Evolutionary conservation across 202 grass and related monocot species (phyloP).

Genomic region (Eragrostis tef): DNA sequence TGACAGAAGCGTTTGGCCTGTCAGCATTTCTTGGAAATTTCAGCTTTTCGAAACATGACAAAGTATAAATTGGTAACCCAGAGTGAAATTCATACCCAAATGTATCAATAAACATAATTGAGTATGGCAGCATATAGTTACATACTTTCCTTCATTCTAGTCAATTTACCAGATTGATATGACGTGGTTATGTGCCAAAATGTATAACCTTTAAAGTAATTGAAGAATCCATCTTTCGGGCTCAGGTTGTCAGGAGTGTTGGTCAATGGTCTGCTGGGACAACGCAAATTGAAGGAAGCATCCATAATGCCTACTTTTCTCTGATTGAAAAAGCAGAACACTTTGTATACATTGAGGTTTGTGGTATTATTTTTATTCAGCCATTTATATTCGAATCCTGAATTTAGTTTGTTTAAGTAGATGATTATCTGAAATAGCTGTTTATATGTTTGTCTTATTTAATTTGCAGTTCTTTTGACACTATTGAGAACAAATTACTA

Average conservation of each 20-base stretch:
- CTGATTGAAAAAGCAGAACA: constrained; percentile 91
- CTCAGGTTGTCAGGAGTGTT: constrained; percentile 88
- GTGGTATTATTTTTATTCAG: constrained; percentile 32
- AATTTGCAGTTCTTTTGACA: background rate
- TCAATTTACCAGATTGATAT: background rate
- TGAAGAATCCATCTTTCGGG: constrained; percentile 29
- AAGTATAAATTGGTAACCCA: background rate
- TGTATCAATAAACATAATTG: background rate
- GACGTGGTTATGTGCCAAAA: background rate
- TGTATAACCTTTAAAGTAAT: background rate
- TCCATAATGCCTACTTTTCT: constrained; percentile 83
- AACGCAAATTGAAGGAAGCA: constrained; percentile 91
- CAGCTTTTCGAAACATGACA: constrained; percentile 17
- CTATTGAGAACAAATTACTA: constrained; percentile 27
- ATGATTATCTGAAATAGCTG: constrained; percentile 26
- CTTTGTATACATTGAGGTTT: constrained; percentile 94
- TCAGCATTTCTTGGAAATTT: constrained; percentile 14
- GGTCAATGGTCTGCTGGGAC: constrained; percentile 95
- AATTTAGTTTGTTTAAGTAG: constrained; percentile 27
- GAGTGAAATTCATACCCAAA: constrained; percentile 8
- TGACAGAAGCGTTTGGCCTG: background rate
- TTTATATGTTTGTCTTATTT: constrained; percentile 23
- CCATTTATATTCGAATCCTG: constrained; percentile 33
- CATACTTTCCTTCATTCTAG: constrained; percentile 20
- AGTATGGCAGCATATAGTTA: background rate